Percentiles rank a stretch among this genome's conserved stretches.
These are phyloP conservation scores for Catharanthus roseus DNA, from an alignment of 257 asterid species.

Conservation along the genomic window DNA sequence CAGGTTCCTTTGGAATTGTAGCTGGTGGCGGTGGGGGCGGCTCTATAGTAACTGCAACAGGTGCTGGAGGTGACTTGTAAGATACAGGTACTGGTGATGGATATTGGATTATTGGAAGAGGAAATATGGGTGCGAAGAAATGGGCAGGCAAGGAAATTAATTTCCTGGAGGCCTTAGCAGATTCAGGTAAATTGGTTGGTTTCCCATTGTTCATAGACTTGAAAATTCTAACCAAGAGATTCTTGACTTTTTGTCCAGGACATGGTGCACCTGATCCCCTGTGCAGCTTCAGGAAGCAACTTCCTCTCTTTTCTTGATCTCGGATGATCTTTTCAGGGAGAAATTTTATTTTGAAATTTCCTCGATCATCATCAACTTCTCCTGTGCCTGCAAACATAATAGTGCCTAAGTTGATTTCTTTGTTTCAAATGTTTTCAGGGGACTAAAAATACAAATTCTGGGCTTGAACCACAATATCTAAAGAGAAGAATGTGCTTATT, in stretches of 20 bases:
- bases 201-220: slow-evolving; percentile 1
- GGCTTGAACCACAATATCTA: background rate
- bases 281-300: slow-evolving; percentile 4
- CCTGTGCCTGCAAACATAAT: slow-evolving; percentile 2
- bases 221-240: background rate
- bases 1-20: too few relatives aligned
- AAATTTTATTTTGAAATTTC: slow-evolving; percentile 6
- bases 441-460: background rate
- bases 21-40: background rate
- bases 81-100: background rate
- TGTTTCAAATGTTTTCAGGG: background rate
- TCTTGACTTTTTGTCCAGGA: background rate
- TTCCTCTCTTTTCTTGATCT: background rate
- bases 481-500: background rate
- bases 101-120: background rate
- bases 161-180: slow-evolving; percentile 18
- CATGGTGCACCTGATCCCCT: background rate
- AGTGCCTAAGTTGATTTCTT: background rate
- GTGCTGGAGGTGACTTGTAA: too few relatives aligned
- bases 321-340: background rate
- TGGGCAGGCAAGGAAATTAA: slow-evolving; percentile 1
- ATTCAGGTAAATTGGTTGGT: too few relatives aligned
- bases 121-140: background rate
- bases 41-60: too few relatives aligned
- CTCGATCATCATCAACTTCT: background rate